Base-by-base conservation (phyloP, 805 yeast genomes). In the Cyberlindnera samutprakarnensis region DNA sequence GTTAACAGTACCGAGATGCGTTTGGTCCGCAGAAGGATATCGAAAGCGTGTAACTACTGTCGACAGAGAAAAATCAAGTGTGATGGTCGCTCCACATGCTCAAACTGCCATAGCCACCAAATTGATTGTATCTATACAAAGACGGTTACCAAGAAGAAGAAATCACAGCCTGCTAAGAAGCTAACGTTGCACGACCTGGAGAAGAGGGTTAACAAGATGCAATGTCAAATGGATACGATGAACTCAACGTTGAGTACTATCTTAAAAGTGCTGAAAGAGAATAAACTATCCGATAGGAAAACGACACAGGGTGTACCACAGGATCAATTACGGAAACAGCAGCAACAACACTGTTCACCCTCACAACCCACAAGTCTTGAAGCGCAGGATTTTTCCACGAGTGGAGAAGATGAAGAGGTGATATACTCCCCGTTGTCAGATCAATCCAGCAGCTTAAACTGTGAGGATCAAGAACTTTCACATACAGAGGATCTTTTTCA, bases 101-200 rank as follows among this genome's bases (percentile, higher is more conserved):
- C 78, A 18, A 88, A 82, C 50, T 87, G 95, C 51, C 79, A 94
- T 3, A 94, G 79, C 3, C 88, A 86, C 56, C 70, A 78, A 16
- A 83, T 81, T 52, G 80, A 72, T 27, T 87, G 96, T 56, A 74
- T 88, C 0, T 87, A 87, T 55, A 45, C 54, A 4, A 42, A 48
- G 34, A 41, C 48, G 2, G 30, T 42, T 7, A 39, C 42, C 25
- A 46, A 40, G 34, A 49, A 43, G 39, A 48, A 41, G 35, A 37
- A 19, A 19, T 9, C 34, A 13, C 28, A 21, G 15, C 28, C 31
- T n/a, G 26, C 26, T 0, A 48, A 43, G 41, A 49, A 46, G 28
- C 33, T 42, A 14, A 40, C 49, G 4, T 19, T 49, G 13, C 45
- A 43, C 22, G 51, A 49, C 4, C 16, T 50, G n/a, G 50, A 49